Evolutionary conservation across 73 alveolate species (phyloP).

Genomic region (Paramecium primaurelia): DNA sequence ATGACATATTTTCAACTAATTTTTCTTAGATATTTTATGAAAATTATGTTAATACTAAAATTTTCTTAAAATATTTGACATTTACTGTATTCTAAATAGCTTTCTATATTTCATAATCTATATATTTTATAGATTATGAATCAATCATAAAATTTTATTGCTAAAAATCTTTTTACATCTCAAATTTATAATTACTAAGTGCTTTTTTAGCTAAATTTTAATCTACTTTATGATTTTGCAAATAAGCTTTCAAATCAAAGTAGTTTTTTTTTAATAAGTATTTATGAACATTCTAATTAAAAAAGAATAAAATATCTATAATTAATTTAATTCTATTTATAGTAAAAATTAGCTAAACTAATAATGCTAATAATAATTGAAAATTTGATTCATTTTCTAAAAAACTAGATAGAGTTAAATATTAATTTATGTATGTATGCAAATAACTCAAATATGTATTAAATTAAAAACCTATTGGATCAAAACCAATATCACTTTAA

Average conservation of each 20-base stretch:
- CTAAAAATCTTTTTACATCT: background rate
- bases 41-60: background rate
- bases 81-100: background rate
- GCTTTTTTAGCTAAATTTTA: background rate
- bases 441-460: background rate
- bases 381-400: background rate
- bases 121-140: background rate
- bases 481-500: background rate
- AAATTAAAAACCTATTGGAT: background rate
- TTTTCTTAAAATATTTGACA: background rate
- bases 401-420: background rate
- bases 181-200: background rate
- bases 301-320: background rate
- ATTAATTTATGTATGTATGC: background rate
- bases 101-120: background rate
- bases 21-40: background rate
- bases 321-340: background rate
- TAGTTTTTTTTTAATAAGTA: background rate
- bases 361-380: background rate
- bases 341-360: background rate
- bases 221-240: background rate
- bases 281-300: background rate
- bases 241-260: background rate
- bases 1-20: background rate
- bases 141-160: background rate